Percentiles rank a stretch among this genome's conserved stretches.
Conservation (phyloP, 768 basidiomycete genomes). For the Favolaschia claudopus region DNA sequence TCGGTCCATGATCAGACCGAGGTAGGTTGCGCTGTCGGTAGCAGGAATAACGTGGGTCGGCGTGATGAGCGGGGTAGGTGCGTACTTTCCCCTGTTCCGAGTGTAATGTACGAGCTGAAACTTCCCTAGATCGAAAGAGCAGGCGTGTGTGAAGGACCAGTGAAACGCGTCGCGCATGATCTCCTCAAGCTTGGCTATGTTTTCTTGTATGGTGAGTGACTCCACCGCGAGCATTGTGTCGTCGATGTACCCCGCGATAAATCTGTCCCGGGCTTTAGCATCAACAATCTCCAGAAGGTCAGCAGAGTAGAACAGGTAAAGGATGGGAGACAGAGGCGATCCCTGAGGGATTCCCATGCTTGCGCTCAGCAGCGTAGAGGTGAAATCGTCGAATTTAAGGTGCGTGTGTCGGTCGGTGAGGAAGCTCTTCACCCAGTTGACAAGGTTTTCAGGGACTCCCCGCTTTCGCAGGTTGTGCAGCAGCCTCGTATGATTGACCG, state of each 20-base stretch:
- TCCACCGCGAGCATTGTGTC: background rate
- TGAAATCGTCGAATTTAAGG: conserved; percentile 35
- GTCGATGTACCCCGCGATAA: conserved; percentile 15
- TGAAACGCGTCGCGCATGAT: background rate
- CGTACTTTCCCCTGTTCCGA: background rate
- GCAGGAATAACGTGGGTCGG: background rate
- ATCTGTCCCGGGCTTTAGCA: background rate
- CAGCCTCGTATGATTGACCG: conserved; percentile 5
- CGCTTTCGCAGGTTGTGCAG: conserved; percentile 6
- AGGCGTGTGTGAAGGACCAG: background rate
- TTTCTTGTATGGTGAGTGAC: background rate
- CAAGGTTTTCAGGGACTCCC: conserved; percentile 19
- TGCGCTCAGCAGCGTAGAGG: conserved; percentile 17
- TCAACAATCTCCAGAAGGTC: conserved; percentile 21
- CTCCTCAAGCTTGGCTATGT: background rate
- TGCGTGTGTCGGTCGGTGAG: conserved; percentile 24
- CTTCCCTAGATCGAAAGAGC: conserved; percentile 6
- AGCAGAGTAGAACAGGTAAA: conserved; percentile 41
- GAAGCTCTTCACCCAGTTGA: conserved; percentile 25
- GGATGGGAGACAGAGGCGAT: conserved; percentile 35
- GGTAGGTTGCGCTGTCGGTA: too few relatives aligned
- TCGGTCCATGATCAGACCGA: too few relatives aligned
- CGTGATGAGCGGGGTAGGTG: background rate
- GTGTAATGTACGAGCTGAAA: conserved; percentile 15
- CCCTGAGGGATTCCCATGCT: conserved; percentile 40